These are phyloP conservation scores for Saccharomycopsis lassenensis DNA, from an alignment of 805 yeast genomes.

Conservation along the genomic window DNA sequence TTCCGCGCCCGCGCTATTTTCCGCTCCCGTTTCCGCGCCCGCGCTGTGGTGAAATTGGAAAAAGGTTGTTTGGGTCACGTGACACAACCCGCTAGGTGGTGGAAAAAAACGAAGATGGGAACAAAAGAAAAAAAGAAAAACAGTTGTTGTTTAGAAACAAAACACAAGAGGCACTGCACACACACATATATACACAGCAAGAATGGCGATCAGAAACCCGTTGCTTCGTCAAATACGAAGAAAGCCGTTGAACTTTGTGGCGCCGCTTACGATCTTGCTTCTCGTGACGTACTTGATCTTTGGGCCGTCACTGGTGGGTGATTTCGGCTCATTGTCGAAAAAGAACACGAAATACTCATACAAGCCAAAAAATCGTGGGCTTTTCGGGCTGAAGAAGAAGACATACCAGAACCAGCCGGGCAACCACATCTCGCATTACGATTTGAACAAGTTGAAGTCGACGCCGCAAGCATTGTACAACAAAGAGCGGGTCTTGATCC, in stretches of 20 bases:
- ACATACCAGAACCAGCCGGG: slow-evolving; percentile 38
- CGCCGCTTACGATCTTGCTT: slow-evolving; percentile 34
- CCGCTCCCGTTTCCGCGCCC: too few relatives aligned
- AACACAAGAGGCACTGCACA: too few relatives aligned
- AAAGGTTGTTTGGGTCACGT: too few relatives aligned
- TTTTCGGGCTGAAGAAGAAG: slow-evolving; percentile 27
- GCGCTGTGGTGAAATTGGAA: too few relatives aligned
- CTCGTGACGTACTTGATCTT: slow-evolving; percentile 33
- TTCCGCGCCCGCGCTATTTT: too few relatives aligned
- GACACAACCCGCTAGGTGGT: too few relatives aligned
- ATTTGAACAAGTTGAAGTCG: slow-evolving; percentile 68
- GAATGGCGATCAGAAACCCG: slow-evolving; percentile 22
- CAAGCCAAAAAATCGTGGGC: slow-evolving; percentile 32
- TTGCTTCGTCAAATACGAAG: slow-evolving; percentile 48
- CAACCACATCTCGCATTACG: slow-evolving; percentile 73
- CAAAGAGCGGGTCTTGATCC: slow-evolving; percentile 71
- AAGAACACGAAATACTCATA: slow-evolving; percentile 36
- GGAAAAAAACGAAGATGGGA: too few relatives aligned
- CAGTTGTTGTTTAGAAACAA: too few relatives aligned
- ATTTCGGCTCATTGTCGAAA: neutral
- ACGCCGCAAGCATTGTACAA: slow-evolving; percentile 63
- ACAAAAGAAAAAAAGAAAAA: too few relatives aligned
- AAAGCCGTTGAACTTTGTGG: slow-evolving; percentile 38
- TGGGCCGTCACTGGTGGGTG: slow-evolving; percentile 22
- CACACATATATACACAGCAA: too few relatives aligned